These are phyloP conservation scores for Podila minutissima DNA, from an alignment of 192 early-diverging fungal species.

Conservation along the genomic window DNA sequence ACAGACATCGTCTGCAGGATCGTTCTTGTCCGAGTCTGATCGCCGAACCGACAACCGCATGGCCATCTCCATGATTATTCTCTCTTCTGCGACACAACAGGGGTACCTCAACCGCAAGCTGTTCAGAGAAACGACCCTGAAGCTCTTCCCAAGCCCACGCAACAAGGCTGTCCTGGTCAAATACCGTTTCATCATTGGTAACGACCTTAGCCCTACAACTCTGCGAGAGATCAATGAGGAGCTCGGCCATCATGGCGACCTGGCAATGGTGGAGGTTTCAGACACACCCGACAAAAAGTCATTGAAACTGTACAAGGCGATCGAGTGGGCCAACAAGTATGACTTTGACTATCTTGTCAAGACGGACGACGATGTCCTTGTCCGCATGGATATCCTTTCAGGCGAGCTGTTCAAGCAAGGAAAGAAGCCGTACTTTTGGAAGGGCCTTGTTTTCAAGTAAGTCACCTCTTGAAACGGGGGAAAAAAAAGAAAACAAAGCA, in stretches of 20 bases:
- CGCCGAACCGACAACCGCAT: constrained; percentile 40
- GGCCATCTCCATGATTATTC: constrained; percentile 54
- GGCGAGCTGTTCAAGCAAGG: constrained; percentile 54
- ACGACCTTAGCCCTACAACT: constrained; percentile 31
- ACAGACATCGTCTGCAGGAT: neutral
- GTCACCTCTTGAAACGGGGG: neutral
- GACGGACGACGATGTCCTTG: constrained; percentile 65
- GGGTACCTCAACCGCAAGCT: constrained; percentile 53
- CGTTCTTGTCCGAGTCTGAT: constrained; percentile 14
- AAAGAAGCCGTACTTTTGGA: constrained; percentile 56
- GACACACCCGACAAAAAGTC: constrained; percentile 58
- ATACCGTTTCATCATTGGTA: constrained; percentile 59
- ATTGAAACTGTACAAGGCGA: constrained; percentile 56
- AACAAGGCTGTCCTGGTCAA: constrained; percentile 51
- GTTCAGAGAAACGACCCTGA: constrained; percentile 60
- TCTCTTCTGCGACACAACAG: constrained; percentile 62
- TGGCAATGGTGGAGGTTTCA: constrained; percentile 53
- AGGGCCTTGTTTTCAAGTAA: constrained; percentile 56
- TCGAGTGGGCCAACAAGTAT: constrained; percentile 57
- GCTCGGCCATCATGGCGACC: constrained; percentile 43
- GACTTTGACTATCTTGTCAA: constrained; percentile 63
- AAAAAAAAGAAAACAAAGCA: too few species aligned
- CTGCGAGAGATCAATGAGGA: constrained; percentile 50
- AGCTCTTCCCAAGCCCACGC: constrained; percentile 53
- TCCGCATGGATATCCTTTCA: constrained; percentile 60